Conservation (phyloP, 331 rosid genomes). For the Prunus yedoensis region DNA sequence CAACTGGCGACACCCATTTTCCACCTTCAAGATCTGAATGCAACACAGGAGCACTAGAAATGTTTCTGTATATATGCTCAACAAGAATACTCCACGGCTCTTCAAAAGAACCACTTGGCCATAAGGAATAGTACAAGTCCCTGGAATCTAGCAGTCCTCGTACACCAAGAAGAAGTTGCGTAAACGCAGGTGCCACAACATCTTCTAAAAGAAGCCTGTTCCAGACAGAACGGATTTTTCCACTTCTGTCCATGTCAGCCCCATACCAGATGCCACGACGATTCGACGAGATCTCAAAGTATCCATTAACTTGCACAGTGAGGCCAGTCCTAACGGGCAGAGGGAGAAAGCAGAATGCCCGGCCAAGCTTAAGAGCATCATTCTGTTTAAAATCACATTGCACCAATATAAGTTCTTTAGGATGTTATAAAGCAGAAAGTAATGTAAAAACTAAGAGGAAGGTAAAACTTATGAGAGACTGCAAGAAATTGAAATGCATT, state of each 20-base stretch:
- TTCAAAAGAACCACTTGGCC: constrained; percentile 93
- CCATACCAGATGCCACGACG: constrained; percentile 99
- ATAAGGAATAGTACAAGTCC: constrained; percentile 65
- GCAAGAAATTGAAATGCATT: neutral
- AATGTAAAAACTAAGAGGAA: neutral
- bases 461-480: neutral
- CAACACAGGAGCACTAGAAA: constrained; percentile 60
- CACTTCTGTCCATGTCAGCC: constrained; percentile 98
- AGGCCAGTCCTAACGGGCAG: constrained; percentile 94
- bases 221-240: constrained; percentile 93
- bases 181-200: constrained; percentile 78
- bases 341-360: constrained; percentile 96
- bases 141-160: constrained; percentile 70
- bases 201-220: constrained; percentile 93
- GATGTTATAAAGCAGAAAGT: neutral
- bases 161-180: constrained; percentile 63
- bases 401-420: constrained; percentile 36
- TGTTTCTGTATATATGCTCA: constrained; percentile 63
- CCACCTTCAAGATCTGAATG: constrained; percentile 79
- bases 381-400: constrained; percentile 57
- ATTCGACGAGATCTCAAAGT: constrained; percentile 92
- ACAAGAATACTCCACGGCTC: constrained; percentile 94
- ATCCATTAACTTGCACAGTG: constrained; percentile 89
- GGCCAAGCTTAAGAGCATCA: constrained; percentile 69
- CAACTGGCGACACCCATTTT: constrained; percentile 82